Percentiles rank a stretch among this genome's conserved stretches.
phyloP scores from a whole-genome alignment of 805 yeast genomes.

The Yarrowia divulgata region DNA sequence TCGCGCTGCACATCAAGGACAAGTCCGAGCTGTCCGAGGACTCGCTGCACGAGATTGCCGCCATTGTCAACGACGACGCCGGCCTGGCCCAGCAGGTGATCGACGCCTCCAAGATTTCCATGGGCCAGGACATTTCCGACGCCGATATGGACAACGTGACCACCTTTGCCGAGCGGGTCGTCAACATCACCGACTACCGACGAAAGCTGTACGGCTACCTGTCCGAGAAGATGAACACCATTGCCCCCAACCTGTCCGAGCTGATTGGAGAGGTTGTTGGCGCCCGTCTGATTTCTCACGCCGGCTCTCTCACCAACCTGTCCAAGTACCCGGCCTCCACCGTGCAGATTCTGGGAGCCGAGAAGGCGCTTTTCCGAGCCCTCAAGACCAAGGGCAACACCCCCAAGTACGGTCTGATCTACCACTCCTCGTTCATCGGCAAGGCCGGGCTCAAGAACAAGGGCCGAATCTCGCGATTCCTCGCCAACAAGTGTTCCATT shows the following conservation, averaged over 20 bases:
- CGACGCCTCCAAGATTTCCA: conserved; percentile 96
- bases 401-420: conserved; percentile 95
- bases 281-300: conserved; percentile 96
- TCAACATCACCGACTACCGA: conserved; percentile 94
- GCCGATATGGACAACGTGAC: conserved; percentile 86
- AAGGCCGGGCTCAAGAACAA: conserved; percentile 98
- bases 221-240: conserved; percentile 95
- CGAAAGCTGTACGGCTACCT: conserved; percentile 93
- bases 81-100: conserved; percentile 81
- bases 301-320: conserved; percentile 91
- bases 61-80: conserved; percentile 88
- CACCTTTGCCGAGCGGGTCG: conserved; percentile 93
- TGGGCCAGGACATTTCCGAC: conserved; percentile 99
- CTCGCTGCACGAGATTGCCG: conserved; percentile 88
- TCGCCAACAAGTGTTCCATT: conserved; percentile 98
- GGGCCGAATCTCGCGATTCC: conserved; percentile 98
- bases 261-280: conserved; percentile 98
- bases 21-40: conserved; percentile 97
- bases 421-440: conserved; percentile 96
- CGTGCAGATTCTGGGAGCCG: conserved; percentile 97
- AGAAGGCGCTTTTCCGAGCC: conserved; percentile 98
- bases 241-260: conserved; percentile 96
- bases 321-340: conserved; percentile 99
- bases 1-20: conserved; percentile 85
- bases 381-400: conserved; percentile 98